Percentiles rank a stretch among this genome's conserved stretches.
Conservation (phyloP, 1,139 yeast species). For the Suhomyces terraborum region DNA sequence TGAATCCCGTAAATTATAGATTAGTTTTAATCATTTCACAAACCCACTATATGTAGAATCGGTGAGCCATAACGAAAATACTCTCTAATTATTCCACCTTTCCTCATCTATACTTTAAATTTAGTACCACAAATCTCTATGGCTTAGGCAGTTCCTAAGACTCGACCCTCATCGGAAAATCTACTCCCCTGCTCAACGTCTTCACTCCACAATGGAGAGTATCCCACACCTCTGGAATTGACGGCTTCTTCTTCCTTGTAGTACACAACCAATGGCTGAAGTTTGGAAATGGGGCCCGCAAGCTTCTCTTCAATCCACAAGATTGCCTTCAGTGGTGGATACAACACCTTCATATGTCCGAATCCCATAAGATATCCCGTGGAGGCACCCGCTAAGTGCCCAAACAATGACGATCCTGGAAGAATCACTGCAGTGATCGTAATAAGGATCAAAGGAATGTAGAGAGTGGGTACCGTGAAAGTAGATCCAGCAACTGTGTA, state of each 20-base stretch:
- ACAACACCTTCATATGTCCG: slow-evolving; percentile 56
- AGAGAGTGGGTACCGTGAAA: slow-evolving; percentile 59
- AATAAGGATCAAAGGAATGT: slow-evolving; percentile 59
- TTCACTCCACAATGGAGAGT: slow-evolving; percentile 34
- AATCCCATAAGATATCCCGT: slow-evolving; percentile 52
- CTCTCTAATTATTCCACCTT: too few relatives aligned
- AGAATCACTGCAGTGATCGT: slow-evolving; percentile 50
- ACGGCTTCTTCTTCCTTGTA: slow-evolving; percentile 59
- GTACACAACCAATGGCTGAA: slow-evolving; percentile 57
- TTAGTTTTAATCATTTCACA: background rate
- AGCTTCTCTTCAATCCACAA: slow-evolving; percentile 66
- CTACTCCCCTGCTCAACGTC: slow-evolving; percentile 28
- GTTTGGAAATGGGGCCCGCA: slow-evolving; percentile 47
- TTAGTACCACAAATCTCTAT: too few relatives aligned
- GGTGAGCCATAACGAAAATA: too few relatives aligned
- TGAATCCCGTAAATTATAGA: background rate
- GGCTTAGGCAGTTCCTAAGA: slow-evolving; percentile 32
- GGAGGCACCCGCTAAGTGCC: slow-evolving; percentile 57
- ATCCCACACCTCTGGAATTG: slow-evolving; percentile 42
- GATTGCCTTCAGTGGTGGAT: slow-evolving; percentile 68
- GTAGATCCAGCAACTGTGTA: slow-evolving; percentile 27
- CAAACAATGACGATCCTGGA: slow-evolving; percentile 71
- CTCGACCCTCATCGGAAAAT: slow-evolving; percentile 39
- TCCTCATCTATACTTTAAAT: too few relatives aligned
- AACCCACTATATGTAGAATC: background rate